Conservation (phyloP, 352 stramenopile species). For the Globisporangium okanoganense region DNA sequence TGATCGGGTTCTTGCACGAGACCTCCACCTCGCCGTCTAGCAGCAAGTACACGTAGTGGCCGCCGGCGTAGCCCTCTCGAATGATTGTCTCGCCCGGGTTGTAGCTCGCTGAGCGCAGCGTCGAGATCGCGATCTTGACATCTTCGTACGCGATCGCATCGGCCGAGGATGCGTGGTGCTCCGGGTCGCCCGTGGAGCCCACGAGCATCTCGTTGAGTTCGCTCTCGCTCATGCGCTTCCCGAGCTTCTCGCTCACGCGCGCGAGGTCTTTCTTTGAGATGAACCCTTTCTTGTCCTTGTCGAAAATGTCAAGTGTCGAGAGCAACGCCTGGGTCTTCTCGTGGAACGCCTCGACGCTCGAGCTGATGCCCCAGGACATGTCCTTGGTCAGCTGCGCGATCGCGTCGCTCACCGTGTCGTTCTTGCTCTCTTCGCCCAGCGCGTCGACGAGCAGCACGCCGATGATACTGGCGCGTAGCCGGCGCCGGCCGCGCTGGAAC, state of each 20-base stretch:
- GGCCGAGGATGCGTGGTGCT: slow-evolving; percentile 45
- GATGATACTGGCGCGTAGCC: slow-evolving; percentile 74
- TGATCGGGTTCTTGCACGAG: slow-evolving; percentile 72
- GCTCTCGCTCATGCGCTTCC: slow-evolving; percentile 63
- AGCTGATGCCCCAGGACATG: slow-evolving; percentile 71
- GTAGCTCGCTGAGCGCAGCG: slow-evolving; percentile 64
- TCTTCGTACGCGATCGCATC: slow-evolving; percentile 72
- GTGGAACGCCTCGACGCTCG: slow-evolving; percentile 53
- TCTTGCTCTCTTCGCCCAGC: slow-evolving; percentile 32
- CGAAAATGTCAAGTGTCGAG: slow-evolving; percentile 71
- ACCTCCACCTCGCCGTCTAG: slow-evolving; percentile 78
- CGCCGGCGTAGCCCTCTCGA: slow-evolving; percentile 56
- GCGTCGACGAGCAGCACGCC: slow-evolving; percentile 66
- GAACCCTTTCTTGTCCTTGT: slow-evolving; percentile 77
- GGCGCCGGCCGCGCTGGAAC: slow-evolving; percentile 75
- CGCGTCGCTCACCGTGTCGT: slow-evolving; percentile 16
- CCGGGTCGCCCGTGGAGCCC: slow-evolving; percentile 63
- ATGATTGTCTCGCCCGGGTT: slow-evolving; percentile 68
- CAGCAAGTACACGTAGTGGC: slow-evolving; percentile 76
- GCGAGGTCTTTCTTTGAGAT: slow-evolving; percentile 77
- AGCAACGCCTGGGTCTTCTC: slow-evolving; percentile 68
- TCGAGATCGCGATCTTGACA: slow-evolving; percentile 82
- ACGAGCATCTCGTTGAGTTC: slow-evolving; percentile 86
- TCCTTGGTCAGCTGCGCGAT: slow-evolving; percentile 36
- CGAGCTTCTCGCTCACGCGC: slow-evolving; percentile 67